Evolutionary conservation across 495 filamentous ascomycete species (phyloP).

Genomic region (Cercophora sp.): DNA sequence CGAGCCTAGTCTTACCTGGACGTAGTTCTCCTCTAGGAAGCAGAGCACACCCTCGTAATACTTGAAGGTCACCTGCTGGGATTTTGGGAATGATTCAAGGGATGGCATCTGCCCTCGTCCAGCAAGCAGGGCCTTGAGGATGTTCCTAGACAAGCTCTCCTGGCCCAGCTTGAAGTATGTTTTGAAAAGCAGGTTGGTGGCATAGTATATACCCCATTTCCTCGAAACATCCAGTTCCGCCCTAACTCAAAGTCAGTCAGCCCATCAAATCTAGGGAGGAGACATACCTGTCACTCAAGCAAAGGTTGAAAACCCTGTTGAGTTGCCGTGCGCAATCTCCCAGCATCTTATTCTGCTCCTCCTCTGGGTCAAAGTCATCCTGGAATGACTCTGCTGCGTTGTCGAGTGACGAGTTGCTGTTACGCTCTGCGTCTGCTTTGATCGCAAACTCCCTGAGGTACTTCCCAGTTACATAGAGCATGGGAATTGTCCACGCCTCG

Average conservation of each 20-base stretch:
- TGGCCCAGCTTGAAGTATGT: slow-evolving; percentile 95
- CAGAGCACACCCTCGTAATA: slow-evolving; percentile 88
- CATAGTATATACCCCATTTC: slow-evolving; percentile 96
- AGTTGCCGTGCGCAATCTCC: slow-evolving; percentile 86
- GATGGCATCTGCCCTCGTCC: slow-evolving; percentile 73
- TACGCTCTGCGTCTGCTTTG: slow-evolving; percentile 69
- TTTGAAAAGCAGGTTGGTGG: slow-evolving; percentile 90
- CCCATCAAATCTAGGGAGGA: neutral
- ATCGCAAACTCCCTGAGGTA: slow-evolving; percentile 84
- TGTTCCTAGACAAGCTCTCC: slow-evolving; percentile 83
- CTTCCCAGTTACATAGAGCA: slow-evolving; percentile 78
- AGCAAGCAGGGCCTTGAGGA: slow-evolving; percentile 74
- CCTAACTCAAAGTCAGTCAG: slow-evolving; percentile 41
- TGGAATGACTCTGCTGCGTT: slow-evolving; percentile 49
- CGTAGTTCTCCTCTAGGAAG: slow-evolving; percentile 91
- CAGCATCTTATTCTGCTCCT: slow-evolving; percentile 70
- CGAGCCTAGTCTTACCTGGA: slow-evolving; percentile 45
- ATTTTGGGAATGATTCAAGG: slow-evolving; percentile 70
- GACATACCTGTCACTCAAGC: slow-evolving; percentile 79
- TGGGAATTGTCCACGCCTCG: slow-evolving; percentile 82
- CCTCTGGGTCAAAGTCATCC: slow-evolving; percentile 70
- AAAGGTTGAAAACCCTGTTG: slow-evolving; percentile 83
- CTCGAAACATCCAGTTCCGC: slow-evolving; percentile 82
- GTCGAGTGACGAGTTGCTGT: slow-evolving; percentile 44
- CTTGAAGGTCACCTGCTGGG: slow-evolving; percentile 92